Evolutionary conservation across 2,329 filamentous ascomycete species (phyloP).

Genomic region (Aspergillus costaricaensis): DNA sequence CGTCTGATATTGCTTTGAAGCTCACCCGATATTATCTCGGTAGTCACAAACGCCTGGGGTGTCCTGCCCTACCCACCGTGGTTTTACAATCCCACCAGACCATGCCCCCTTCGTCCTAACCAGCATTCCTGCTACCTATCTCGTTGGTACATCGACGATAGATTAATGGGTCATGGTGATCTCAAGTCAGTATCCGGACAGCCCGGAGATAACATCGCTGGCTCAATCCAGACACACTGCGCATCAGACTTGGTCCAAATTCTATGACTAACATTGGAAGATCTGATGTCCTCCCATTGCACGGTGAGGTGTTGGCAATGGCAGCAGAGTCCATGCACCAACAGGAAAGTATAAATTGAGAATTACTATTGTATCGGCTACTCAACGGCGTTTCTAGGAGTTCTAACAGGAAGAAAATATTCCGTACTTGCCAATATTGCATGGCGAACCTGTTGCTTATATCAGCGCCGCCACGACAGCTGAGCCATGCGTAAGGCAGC

Average conservation of each 20-base stretch:
- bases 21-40: slow-evolving; percentile 1
- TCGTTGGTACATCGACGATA: background rate
- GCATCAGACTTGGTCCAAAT: background rate
- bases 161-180: background rate
- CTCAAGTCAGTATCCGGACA: background rate
- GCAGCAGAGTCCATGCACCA: background rate
- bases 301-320: background rate
- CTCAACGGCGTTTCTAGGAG: background rate
- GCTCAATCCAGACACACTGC: background rate
- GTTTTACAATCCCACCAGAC: slow-evolving; percentile 5
- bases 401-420: no score
- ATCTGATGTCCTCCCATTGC: background rate
- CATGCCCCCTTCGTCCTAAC: background rate
- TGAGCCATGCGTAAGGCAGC: background rate
- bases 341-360: background rate
- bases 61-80: background rate
- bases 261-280: background rate
- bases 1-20: background rate
- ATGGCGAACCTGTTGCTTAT: background rate
- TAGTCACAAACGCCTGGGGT: background rate
- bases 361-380: background rate
- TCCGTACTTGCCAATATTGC: background rate
- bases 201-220: background rate
- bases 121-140: background rate
- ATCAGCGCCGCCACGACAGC: background rate